phyloP scores from a whole-genome alignment of 257 asterid genomes.

The Capsicum baccatum region DNA sequence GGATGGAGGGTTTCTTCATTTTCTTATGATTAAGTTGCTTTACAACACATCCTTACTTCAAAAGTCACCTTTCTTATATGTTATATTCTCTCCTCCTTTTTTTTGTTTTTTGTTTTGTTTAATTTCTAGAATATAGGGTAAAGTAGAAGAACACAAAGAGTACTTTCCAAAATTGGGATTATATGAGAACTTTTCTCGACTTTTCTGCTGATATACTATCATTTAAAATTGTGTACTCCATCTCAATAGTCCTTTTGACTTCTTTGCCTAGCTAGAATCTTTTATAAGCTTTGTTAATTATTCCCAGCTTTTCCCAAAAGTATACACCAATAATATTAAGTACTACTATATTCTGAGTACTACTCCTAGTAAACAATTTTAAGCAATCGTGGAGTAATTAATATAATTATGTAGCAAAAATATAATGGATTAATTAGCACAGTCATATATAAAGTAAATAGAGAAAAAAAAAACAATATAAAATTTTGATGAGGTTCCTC shows the following conservation, averaged over 20 bases:
- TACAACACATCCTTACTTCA: conserved; percentile 48
- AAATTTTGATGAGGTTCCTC: no score
- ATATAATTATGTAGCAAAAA: background rate
- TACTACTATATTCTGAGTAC: background rate
- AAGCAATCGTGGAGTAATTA: background rate
- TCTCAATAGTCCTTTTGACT: conserved; percentile 6
- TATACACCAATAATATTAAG: background rate
- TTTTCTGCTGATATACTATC: background rate
- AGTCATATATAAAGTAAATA: no score
- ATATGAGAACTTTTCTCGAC: background rate
- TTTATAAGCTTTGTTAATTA: background rate
- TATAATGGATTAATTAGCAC: no score
- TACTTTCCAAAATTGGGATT: conserved; percentile 20
- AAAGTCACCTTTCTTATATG: conserved; percentile 26
- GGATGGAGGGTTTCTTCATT: conserved; percentile 3
- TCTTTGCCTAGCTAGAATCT: background rate
- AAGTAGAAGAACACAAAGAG: background rate
- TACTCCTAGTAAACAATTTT: background rate
- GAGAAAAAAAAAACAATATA: no score
- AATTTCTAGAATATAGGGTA: conserved; percentile 29
- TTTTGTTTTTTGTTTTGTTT: background rate
- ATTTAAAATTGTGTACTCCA: background rate
- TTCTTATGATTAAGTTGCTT: conserved; percentile 33
- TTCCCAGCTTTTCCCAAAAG: background rate
- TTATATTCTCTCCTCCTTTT: background rate